phyloP scores from a whole-genome alignment of 2,329 filamentous ascomycete genomes.

The Fusarium scirpi region DNA sequence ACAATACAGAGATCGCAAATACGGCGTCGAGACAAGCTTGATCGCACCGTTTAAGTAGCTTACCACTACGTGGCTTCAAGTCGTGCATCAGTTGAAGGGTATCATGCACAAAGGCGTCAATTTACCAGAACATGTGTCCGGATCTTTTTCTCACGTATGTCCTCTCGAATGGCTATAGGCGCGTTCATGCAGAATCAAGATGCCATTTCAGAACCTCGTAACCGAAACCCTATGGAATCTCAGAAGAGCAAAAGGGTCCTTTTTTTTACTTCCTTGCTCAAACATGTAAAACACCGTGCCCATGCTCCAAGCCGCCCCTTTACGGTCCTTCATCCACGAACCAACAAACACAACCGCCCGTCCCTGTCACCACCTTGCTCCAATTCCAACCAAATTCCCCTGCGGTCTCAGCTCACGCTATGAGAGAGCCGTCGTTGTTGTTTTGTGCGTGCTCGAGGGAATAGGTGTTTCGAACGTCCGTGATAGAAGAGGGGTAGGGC shows the following conservation, averaged over 20 bases:
- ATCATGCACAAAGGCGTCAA: conserved; percentile 6
- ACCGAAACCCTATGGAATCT: conserved; percentile 51
- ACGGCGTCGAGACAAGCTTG: background rate
- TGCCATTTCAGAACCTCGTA: conserved; percentile 52
- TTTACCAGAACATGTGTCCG: conserved; percentile 3
- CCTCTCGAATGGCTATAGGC: conserved; percentile 6
- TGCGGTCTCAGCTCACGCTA: conserved; percentile 28
- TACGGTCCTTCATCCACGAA: conserved; percentile 38
- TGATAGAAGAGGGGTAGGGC: conserved; percentile 24
- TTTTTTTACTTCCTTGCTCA: conserved; percentile 48
- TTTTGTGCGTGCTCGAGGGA: conserved; percentile 21
- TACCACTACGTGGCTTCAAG: background rate
- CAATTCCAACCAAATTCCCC: conserved; percentile 24
- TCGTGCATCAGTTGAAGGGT: background rate
- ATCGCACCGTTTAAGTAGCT: background rate
- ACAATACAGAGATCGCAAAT: background rate
- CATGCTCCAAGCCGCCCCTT: conserved; percentile 51
- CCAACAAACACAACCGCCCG: conserved; percentile 36
- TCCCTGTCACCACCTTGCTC: conserved; percentile 33
- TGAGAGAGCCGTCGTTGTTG: conserved; percentile 22
- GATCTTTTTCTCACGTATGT: background rate
- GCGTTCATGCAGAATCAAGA: conserved; percentile 51
- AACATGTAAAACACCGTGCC: conserved; percentile 54
- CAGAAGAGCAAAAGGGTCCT: conserved; percentile 47
- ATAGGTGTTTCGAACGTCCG: conserved; percentile 20